Conservation (phyloP, 2,329 filamentous ascomycete species). For the Teratosphaeria epicoccoides region DNA sequence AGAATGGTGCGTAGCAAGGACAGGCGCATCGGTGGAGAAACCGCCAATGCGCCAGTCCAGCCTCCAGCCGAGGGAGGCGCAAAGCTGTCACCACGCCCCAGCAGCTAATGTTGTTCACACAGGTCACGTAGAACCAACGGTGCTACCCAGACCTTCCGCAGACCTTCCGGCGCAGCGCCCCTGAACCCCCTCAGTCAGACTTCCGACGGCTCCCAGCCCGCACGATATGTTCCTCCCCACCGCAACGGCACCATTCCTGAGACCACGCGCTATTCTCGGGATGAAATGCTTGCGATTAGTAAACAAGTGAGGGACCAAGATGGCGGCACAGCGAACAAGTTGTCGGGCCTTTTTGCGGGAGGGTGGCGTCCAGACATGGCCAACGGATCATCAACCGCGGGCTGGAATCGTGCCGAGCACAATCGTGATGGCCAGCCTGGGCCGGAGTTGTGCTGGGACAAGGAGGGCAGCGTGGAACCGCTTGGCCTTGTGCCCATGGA, state of each 20-base stretch:
- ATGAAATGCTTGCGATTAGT: conserved; percentile 68
- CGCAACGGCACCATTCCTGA: conserved; percentile 47
- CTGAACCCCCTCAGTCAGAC: conserved; percentile 28
- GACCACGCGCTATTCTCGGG: conserved; percentile 58
- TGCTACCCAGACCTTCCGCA: conserved; percentile 56
- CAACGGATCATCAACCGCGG: conserved; percentile 47
- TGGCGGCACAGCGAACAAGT: conserved; percentile 52
- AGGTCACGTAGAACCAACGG: conserved; percentile 57
- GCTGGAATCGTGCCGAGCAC: conserved; percentile 70
- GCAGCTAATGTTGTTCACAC: conserved; percentile 7
- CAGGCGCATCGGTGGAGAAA: not conserved
- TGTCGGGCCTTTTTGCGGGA: conserved; percentile 58
- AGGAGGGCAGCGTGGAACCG: conserved; percentile 57
- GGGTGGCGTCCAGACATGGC: conserved; percentile 69
- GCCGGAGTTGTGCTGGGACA: conserved; percentile 88
- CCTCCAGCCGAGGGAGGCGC: conserved; percentile 3
- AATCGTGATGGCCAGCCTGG: conserved; percentile 60
- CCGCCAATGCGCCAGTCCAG: not conserved
- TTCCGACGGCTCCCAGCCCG: conserved; percentile 20
- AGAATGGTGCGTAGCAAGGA: conserved; percentile 34
- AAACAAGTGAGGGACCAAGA: conserved; percentile 46
- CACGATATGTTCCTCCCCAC: conserved; percentile 51
- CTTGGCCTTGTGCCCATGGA: conserved; percentile 63
- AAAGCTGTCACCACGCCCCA: conserved; percentile 3
- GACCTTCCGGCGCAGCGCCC: conserved; percentile 48